phyloP scores from a whole-genome alignment of 495 filamentous ascomycete genomes.

The Penicillium maclennaniae region DNA sequence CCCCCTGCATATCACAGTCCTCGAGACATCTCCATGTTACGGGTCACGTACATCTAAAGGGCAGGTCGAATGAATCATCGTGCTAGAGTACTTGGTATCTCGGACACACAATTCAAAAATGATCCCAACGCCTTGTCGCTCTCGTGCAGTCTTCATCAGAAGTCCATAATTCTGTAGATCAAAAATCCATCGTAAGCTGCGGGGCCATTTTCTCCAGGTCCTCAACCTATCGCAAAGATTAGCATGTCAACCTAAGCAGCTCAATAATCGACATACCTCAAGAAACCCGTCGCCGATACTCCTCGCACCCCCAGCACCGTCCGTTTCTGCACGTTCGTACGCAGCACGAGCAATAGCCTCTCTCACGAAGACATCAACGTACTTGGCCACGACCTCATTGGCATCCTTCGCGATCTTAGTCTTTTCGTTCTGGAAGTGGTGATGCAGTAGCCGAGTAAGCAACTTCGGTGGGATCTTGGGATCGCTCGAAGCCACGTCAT shows the following conservation, averaged over 20 bases:
- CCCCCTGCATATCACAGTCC: slow-evolving; percentile 21
- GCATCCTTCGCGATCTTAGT: slow-evolving; percentile 79
- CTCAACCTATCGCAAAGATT: slow-evolving; percentile 38
- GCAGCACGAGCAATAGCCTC: slow-evolving; percentile 85
- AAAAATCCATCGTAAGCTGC: slow-evolving; percentile 87
- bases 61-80: not conserved
- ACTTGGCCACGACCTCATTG: slow-evolving; percentile 72
- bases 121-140: slow-evolving; percentile 13
- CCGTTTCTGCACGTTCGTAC: slow-evolving; percentile 56
- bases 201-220: slow-evolving; percentile 88
- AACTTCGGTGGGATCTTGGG: slow-evolving; percentile 69
- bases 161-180: not conserved
- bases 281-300: slow-evolving; percentile 56
- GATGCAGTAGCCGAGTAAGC: slow-evolving; percentile 69
- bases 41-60: slow-evolving; percentile 11
- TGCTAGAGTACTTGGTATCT: slow-evolving; percentile 3
- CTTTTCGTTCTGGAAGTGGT: slow-evolving; percentile 66
- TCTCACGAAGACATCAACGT: slow-evolving; percentile 87
- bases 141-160: not conserved
- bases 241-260: slow-evolving; percentile 3
- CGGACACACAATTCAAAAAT: not conserved
- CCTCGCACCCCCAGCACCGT: slow-evolving; percentile 25
- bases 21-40: slow-evolving; percentile 23
- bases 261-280: slow-evolving; percentile 55
- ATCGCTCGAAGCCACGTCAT: slow-evolving; percentile 35